These are phyloP conservation scores for Penicillium palitans DNA, from an alignment of 2,329 filamentous ascomycete species.

Conservation along the genomic window DNA sequence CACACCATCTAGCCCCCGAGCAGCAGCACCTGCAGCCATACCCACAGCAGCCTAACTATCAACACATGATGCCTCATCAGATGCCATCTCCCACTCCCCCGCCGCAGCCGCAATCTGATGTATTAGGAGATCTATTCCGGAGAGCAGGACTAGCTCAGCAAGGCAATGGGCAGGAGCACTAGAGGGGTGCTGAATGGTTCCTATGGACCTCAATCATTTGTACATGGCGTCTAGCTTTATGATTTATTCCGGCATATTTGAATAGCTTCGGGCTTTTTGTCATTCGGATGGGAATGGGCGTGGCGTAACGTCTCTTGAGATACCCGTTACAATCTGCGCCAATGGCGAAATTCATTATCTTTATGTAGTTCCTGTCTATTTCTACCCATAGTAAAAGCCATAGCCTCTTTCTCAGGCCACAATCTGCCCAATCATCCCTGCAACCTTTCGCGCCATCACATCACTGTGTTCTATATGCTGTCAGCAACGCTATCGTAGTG, in stretches of 20 bases:
- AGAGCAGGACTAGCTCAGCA: constrained; percentile 43
- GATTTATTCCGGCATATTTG: constrained; percentile 7
- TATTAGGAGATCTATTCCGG: constrained; percentile 46
- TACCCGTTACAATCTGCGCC: constrained; percentile 23
- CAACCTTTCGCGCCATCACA: constrained; percentile 54
- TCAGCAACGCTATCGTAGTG: constrained; percentile 7
- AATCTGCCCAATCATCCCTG: constrained; percentile 50
- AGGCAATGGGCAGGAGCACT: constrained; percentile 19
- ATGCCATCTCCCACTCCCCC: constrained; percentile 12
- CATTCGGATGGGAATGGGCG: constrained; percentile 5
- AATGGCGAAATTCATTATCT: constrained; percentile 12
- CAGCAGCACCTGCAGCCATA: constrained; percentile 14
- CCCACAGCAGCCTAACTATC: constrained; percentile 11
- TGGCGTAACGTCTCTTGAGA: constrained; percentile 21
- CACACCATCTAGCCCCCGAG: constrained; percentile 40
- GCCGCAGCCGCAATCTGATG: constrained; percentile 32
- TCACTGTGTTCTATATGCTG: constrained; percentile 39
- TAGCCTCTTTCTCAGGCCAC: constrained; percentile 7
- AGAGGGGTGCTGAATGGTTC: neutral
- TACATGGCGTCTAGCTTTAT: constrained; percentile 14
- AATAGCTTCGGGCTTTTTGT: neutral
- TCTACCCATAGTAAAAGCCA: neutral
- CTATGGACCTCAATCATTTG: neutral
- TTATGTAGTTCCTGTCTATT: constrained; percentile 1
- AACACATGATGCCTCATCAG: constrained; percentile 15